Conservation (phyloP, 257 asterid species). For the Gentiana dahurica region DNA sequence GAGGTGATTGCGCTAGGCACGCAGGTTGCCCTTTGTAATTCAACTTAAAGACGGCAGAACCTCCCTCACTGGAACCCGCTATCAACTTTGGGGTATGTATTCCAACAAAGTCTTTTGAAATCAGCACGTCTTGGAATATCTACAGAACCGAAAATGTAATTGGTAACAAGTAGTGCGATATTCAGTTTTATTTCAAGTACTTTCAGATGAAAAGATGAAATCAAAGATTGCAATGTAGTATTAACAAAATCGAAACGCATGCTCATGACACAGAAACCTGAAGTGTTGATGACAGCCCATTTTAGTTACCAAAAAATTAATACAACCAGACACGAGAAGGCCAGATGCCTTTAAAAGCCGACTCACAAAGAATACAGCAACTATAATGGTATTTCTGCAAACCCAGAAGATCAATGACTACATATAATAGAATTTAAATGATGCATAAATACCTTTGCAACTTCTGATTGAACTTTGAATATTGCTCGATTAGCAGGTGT, state of each 20-base stretch:
- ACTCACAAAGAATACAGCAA: not conserved
- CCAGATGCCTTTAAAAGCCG: not conserved
- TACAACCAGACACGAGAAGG: not conserved
- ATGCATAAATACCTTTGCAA: slow-evolving; percentile 47
- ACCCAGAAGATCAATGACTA: not conserved
- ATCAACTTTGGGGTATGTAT: slow-evolving; percentile 81
- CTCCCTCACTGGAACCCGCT: slow-evolving; percentile 95
- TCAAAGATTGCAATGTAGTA: not conserved
- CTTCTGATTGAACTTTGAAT: slow-evolving; percentile 60
- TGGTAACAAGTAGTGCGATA: not conserved
- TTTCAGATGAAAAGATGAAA: not conserved
- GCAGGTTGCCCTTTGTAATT: slow-evolving; percentile 85
- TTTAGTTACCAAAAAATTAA: slow-evolving; percentile 1
- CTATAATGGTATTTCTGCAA: not conserved
- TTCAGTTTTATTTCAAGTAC: too few species aligned
- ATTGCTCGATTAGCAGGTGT: slow-evolving; percentile 91
- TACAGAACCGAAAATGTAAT: slow-evolving; percentile 18
- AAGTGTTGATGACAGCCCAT: not conserved
- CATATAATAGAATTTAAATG: not conserved
- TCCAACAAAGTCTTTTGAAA: slow-evolving; percentile 50
- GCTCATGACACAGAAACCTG: not conserved
- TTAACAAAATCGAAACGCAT: not conserved
- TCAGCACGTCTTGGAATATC: slow-evolving; percentile 58
- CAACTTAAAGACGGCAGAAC: slow-evolving; percentile 77
- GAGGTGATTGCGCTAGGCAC: slow-evolving; percentile 94